Conservation (phyloP, 148 eudicot species). For the Agrostemma githago region DNA sequence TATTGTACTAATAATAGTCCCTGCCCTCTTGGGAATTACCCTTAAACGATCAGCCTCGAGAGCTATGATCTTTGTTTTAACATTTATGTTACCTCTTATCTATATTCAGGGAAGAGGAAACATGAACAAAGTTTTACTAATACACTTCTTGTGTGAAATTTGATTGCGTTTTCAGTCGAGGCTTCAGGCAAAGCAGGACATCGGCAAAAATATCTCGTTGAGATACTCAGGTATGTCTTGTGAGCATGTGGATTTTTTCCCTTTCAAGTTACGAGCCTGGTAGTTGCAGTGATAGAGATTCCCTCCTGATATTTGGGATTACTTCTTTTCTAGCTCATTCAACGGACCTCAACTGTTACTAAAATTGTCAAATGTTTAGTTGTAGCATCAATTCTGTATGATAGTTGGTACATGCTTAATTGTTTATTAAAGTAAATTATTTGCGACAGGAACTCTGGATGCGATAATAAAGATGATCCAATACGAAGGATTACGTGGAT, state of each 20-base stretch:
- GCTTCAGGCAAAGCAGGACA: conserved; percentile 96
- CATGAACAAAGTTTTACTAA: background rate
- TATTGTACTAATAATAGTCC: background rate
- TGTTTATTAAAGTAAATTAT: background rate
- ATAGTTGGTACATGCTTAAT: background rate
- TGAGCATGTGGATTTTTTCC: background rate
- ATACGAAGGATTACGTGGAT: conserved; percentile 72
- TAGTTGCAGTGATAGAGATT: background rate
- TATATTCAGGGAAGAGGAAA: no score
- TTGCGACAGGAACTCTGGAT: conserved; percentile 65
- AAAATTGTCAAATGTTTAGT: background rate
- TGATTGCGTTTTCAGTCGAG: conserved; percentile 56
- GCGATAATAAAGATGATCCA: conserved; percentile 81
- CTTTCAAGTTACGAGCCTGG: background rate
- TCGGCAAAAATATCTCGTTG: conserved; percentile 51
- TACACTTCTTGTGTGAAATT: background rate
- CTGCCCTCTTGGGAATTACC: background rate
- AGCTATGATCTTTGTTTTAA: no score
- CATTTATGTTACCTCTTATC: no score
- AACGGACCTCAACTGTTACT: background rate
- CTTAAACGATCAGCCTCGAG: background rate
- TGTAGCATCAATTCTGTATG: background rate
- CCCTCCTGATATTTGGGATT: background rate
- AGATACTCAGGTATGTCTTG: conserved; percentile 67
- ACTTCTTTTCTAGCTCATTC: background rate